Evolutionary conservation across 2,329 filamentous ascomycete genomes (phyloP).

Genomic region (Diaporthe sp.): DNA sequence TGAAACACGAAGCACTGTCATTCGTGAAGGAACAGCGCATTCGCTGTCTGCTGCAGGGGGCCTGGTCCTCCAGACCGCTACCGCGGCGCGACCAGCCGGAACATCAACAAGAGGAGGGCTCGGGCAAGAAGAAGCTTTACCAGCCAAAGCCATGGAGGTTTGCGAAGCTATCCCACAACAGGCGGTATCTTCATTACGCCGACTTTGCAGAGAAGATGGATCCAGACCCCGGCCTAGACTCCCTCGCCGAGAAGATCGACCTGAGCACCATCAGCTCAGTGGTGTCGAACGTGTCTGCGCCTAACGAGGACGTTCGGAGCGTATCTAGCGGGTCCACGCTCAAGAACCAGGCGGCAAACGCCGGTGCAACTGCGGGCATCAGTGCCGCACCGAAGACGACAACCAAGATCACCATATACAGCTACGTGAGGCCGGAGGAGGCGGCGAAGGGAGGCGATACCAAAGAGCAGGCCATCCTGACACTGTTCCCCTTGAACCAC

Average conservation of each 20-base stretch:
- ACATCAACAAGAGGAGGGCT: slow-evolving; percentile 57
- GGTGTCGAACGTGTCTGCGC: slow-evolving; percentile 88
- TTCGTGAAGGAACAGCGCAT: slow-evolving; percentile 98
- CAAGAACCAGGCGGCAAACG: slow-evolving; percentile 48
- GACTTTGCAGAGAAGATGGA: slow-evolving; percentile 79
- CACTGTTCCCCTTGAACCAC: slow-evolving; percentile 84
- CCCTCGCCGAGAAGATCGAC: slow-evolving; percentile 85
- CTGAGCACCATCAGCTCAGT: slow-evolving; percentile 90
- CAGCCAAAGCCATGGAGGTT: slow-evolving; percentile 79
- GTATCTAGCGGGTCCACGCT: slow-evolving; percentile 57
- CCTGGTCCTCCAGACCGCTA: slow-evolving; percentile 80
- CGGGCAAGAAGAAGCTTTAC: slow-evolving; percentile 53
- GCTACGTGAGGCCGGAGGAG: slow-evolving; percentile 65
- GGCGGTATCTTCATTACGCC: slow-evolving; percentile 89
- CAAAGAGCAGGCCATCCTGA: slow-evolving; percentile 81
- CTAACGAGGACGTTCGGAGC: slow-evolving; percentile 64
- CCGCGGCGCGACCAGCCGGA: slow-evolving; percentile 54
- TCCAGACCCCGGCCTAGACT: slow-evolving; percentile 78
- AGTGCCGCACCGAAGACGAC: slow-evolving; percentile 58
- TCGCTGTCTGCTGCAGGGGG: slow-evolving; percentile 86
- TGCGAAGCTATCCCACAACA: slow-evolving; percentile 89
- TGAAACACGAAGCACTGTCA: slow-evolving; percentile 90
- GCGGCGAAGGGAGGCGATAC: slow-evolving; percentile 50
- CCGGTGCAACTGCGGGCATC: slow-evolving; percentile 37
- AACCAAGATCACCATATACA: slow-evolving; percentile 94